Evolutionary conservation across 176 grass and related monocot species (phyloP), one percentile per base, ranked within the genome.

Genomic region (Dactylis glomerata): DNA sequence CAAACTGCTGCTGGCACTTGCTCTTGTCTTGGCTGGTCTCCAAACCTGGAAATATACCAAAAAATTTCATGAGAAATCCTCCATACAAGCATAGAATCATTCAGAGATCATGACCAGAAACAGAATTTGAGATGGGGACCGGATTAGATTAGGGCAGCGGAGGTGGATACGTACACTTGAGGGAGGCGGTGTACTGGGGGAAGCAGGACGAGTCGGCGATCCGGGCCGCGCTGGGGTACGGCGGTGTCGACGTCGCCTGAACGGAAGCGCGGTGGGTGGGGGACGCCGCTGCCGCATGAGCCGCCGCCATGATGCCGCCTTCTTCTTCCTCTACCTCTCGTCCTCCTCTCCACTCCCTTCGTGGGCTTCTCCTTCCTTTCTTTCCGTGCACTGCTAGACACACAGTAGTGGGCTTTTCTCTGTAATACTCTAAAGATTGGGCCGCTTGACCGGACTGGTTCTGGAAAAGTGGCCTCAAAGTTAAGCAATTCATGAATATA

Each of bases 1-100:
- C 92, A 33, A 97, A 97, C 71, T 94, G 87, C 79, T 94, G 86
- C 66, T 92, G 95, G 77, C 95, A 97, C 83, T 92, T 91, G 86
- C 90, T 94, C 95, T 94, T 94, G 83, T 97, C 90, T 32, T 83
- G 72, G 73, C 94, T 92, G 46, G 68, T 79, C 83, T 97, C 92
- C 63, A 97, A 30, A 87, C 92, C 95, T 97, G 81, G 16, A 67
- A 31, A n/a, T 5, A 64, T 1, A n/a, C 1, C 7, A 64, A 32
- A 1, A 49, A 13, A n/a, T n/a, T 1, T 19, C 17, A 22, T 73
- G 9, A 87, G 52, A 1, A 5, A 82, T 10, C 0, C 3, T 10
- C 34, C 70, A 17, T 0, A 30, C 0, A 8, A 3, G 4, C 49
- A 40, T 10, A 49, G 10, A 6, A 62, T 6, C 30, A 5, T 56